Percentiles rank a stretch among this genome's conserved stretches.
phyloP scores from a whole-genome alignment of 2,329 filamentous ascomycete genomes.

The Penicillium paneum region DNA sequence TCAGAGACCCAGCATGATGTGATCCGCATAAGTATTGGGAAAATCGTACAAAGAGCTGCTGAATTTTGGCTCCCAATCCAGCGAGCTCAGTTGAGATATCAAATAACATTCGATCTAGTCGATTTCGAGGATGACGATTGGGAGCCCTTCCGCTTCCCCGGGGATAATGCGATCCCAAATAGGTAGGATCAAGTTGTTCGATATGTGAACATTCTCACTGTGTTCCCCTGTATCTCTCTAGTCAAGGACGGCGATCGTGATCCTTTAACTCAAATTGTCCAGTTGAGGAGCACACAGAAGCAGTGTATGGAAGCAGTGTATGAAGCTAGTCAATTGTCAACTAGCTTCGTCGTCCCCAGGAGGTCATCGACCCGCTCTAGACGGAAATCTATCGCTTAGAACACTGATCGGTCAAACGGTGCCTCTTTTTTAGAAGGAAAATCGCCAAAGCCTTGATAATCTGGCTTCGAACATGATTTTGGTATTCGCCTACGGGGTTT shows the following conservation, averaged over 20 bases:
- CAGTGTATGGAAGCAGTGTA: neutral
- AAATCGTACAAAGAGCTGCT: conserved; percentile 4
- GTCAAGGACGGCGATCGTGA: neutral
- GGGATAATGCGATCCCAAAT: neutral
- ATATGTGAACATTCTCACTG: no score
- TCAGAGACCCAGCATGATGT: neutral
- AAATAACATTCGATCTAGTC: conserved; percentile 5
- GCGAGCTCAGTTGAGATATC: conserved; percentile 5
- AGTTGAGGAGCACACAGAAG: neutral
- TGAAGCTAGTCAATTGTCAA: neutral
- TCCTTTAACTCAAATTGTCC: neutral
- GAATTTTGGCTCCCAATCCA: conserved; percentile 10
- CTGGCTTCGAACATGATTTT: neutral
- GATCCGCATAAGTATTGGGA: neutral
- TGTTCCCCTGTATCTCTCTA: neutral
- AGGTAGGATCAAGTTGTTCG: neutral
- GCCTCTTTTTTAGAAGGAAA: neutral
- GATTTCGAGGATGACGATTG: neutral
- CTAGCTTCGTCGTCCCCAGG: neutral
- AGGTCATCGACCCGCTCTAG: neutral
- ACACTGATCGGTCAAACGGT: neutral
- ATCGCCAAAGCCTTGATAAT: neutral
- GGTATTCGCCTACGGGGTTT: neutral
- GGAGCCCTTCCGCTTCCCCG: neutral
- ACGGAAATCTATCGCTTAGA: neutral